phyloP scores from a whole-genome alignment of 768 basidiomycete genomes.

The Pholiota conissans region DNA sequence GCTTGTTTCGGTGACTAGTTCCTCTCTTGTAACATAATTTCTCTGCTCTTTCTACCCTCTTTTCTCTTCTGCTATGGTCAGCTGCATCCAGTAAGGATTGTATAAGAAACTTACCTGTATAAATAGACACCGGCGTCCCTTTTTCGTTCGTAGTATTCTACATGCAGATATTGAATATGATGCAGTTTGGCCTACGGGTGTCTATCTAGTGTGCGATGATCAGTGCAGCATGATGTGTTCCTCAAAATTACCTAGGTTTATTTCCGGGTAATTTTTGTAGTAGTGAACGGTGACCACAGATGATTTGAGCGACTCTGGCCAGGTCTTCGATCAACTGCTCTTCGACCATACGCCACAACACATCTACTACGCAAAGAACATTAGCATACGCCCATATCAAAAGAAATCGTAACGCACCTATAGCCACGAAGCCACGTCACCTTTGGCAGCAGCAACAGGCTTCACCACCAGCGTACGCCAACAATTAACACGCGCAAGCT shows the following conservation, averaged over 20 bases:
- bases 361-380: no score
- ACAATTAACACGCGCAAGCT: background rate
- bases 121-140: background rate
- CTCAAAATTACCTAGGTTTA: no score
- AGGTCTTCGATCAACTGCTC: no score
- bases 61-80: slow-evolving; percentile 5
- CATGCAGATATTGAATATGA: background rate
- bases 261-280: no score
- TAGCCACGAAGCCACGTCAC: no score
- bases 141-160: slow-evolving; percentile 1
- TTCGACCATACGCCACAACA: no score
- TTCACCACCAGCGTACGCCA: background rate
- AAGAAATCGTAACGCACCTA: background rate
- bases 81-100: background rate
- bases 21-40: background rate
- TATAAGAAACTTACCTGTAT: slow-evolving; percentile 2
- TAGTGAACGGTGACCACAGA: no score
- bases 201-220: no score
- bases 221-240: no score
- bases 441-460: no score
- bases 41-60: background rate
- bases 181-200: no score
- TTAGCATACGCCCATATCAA: background rate
- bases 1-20: slow-evolving; percentile 5
- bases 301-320: no score